phyloP scores from a whole-genome alignment of 257 asterid species.

The Jacaranda mimosifolia region DNA sequence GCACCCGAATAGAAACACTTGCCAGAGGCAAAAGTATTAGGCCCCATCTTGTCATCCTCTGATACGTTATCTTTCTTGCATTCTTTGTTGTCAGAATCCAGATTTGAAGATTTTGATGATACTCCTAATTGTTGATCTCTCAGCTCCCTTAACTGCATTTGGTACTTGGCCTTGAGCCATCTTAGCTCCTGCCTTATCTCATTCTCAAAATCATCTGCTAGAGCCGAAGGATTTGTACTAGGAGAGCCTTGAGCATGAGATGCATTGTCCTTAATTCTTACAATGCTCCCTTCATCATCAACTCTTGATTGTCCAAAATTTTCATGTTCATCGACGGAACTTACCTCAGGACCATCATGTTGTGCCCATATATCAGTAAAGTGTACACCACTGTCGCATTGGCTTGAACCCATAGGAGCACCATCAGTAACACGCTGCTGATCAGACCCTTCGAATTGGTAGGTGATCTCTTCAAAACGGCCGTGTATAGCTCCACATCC shows the following conservation, averaged over 20 bases:
- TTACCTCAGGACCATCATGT: constrained; percentile 44
- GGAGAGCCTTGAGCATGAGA: constrained; percentile 25
- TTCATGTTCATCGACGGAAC: constrained; percentile 19
- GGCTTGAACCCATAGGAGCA: constrained; percentile 47
- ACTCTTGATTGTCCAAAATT: constrained; percentile 16
- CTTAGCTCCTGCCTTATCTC: constrained; percentile 64
- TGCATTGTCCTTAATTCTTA: background rate
- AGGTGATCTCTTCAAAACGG: constrained; percentile 77
- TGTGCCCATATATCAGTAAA: constrained; percentile 49
- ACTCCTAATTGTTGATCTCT: constrained; percentile 53
- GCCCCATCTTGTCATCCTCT: too few relatives aligned
- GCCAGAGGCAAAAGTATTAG: constrained; percentile 15
- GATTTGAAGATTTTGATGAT: constrained; percentile 31
- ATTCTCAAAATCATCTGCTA: constrained; percentile 49
- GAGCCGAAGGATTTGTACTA: constrained; percentile 27
- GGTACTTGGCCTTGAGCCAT: constrained; percentile 80
- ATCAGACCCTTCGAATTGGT: constrained; percentile 54
- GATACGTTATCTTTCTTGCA: constrained; percentile 9
- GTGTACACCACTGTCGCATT: constrained; percentile 41
- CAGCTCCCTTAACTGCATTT: constrained; percentile 57
- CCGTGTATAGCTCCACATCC: constrained; percentile 73
- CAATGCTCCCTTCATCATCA: constrained; percentile 28
- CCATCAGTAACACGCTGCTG: constrained; percentile 50
- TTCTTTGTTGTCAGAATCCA: constrained; percentile 27
- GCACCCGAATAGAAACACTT: constrained; percentile 45